Base-by-base conservation (phyloP, 352 stramenopile species). In the Globisporangium polare region DNA sequence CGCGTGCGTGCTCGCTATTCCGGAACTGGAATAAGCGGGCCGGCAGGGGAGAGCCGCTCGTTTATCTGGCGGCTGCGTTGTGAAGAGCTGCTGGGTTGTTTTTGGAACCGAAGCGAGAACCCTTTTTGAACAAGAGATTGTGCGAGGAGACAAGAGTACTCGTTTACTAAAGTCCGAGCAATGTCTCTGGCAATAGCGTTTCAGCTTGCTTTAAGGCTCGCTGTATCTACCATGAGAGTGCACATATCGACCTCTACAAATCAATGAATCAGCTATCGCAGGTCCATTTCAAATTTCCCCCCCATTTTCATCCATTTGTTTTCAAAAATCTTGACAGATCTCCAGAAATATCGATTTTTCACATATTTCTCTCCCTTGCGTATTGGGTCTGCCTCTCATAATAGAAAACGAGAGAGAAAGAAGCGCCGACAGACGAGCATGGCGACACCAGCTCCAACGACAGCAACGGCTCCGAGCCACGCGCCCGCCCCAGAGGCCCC, bases 161-260 rank as follows among this genome's bases (percentile, higher is more conserved):
- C 33, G n/a, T n/a, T n/a, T n/a, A n/a, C n/a, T n/a, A n/a, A n/a
- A n/a, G n/a, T n/a, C n/a, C n/a, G n/a, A n/a, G n/a, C n/a, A n/a
- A n/a, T n/a, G n/a, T n/a, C n/a, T n/a, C n/a, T n/a, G n/a, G n/a
- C n/a, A n/a, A n/a, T n/a, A n/a, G n/a, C n/a, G n/a, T n/a, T n/a
- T n/a, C n/a, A n/a, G n/a, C n/a, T n/a, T n/a, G n/a, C n/a, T n/a
- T n/a, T n/a, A n/a, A n/a, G n/a, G n/a, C n/a, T n/a, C n/a, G n/a
- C n/a, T n/a, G n/a, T n/a, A n/a, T n/a, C n/a, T n/a, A n/a, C n/a
- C n/a, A n/a, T n/a, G n/a, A n/a, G n/a, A n/a, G n/a, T n/a, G n/a
- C n/a, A n/a, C n/a, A n/a, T n/a, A n/a, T n/a, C n/a, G n/a, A 53
- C 46, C 46, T 53, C 46, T 35, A 53, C 24, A 53, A 53, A 53